Base-by-base conservation (phyloP, 164 flowering plant species). In the Aristolochia fimbriata region DNA sequence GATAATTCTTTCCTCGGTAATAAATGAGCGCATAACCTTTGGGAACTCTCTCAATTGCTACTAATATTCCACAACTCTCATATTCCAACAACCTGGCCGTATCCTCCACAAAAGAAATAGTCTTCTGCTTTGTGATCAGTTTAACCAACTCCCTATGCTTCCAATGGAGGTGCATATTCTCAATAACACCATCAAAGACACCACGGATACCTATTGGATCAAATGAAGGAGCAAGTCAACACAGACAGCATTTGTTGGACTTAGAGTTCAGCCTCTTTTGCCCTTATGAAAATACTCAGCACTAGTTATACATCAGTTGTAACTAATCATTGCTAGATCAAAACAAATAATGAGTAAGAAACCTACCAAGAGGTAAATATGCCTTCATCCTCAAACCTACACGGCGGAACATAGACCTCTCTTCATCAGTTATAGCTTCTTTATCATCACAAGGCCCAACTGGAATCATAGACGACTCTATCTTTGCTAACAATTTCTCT, bases 111-210 rank as follows among this genome's bases (percentile, higher is more conserved):
- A 83, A 91, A 47, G 87, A 77, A 64, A 83, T 84, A 59, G 80
- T 83, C 70, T 88, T 90, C 65, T 94, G 96, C 65, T 91, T 94
- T 47, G 88, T 73, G 54, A 91, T 90, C 31, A 94, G 76, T 69
- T 94, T 94, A 66, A 94, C 99, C 60, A 94, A 80, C 65, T 94
- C 99, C 71, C 97, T 80, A 71, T 94, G 83, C 78, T 91, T 94
- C 99, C 99, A 94, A 63, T 91, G 97, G 75, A 94, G 72, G 78
- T 93, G 98, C 98, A 93, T 93, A 74, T 93, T 89, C 78, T 90
- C 96, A 67, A 92, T 81, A 65, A 90, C 96, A 64, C 97, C 99
- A 80, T 90, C 96, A 75, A 93, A 93, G 64, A 93, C 96, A 63
- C 99, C 99, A 71, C 99, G 91, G 66, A 90, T 83, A 19, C 98